Conservation (phyloP, 1,284 basidiomycete genomes). For the Cerrena zonata region DNA sequence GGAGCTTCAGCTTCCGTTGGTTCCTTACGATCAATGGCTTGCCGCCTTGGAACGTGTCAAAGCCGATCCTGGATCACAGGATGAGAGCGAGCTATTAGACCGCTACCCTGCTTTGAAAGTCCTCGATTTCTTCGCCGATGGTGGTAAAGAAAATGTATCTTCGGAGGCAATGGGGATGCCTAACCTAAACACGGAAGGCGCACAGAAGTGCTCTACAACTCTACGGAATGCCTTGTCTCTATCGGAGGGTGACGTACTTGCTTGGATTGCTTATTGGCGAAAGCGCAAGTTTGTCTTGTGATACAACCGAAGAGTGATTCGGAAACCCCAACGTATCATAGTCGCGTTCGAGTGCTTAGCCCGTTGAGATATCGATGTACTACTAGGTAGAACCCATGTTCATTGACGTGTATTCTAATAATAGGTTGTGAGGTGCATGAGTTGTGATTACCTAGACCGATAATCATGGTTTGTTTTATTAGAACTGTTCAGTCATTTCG, state of each 20-base stretch:
- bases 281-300: not conserved
- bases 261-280: slow-evolving; percentile 1
- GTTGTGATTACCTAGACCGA: not conserved
- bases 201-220: not conserved
- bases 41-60: slow-evolving; percentile 11
- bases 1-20: slow-evolving; percentile 9
- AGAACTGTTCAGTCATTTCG: no score
- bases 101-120: slow-evolving; percentile 11
- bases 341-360: no score
- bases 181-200: not conserved
- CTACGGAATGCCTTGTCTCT: not conserved
- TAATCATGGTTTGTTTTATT: no score
- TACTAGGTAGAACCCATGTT: not conserved
- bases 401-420: not conserved
- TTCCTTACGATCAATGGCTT: slow-evolving; percentile 15
- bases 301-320: no score
- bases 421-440: not conserved
- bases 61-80: slow-evolving; percentile 2
- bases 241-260: not conserved
- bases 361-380: not conserved
- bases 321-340: no score
- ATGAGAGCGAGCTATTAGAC: slow-evolving; percentile 8
- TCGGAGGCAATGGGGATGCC: slow-evolving; percentile 7
- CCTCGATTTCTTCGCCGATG: slow-evolving; percentile 16
- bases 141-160: not conserved